A percentile compares a stretch with the other conserved stretches of the same genome.
Conservation (phyloP, 2,329 filamentous ascomycete species). For the Trichophyton benhamiae region DNA sequence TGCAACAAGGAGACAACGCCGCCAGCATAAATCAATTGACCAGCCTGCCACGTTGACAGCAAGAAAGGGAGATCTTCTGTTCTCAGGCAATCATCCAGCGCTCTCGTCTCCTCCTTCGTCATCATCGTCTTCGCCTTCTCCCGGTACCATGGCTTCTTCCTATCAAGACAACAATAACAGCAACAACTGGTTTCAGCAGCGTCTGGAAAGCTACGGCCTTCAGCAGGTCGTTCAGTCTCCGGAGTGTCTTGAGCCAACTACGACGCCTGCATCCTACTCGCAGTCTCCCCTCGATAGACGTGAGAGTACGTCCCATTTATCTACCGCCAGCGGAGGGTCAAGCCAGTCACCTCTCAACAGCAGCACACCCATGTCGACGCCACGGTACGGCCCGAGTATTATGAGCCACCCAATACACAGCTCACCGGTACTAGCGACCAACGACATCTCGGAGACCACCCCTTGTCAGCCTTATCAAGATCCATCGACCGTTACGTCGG, state of each 20-base stretch:
- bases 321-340: not conserved
- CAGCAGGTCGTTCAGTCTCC: slow-evolving; percentile 18
- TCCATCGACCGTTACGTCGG: slow-evolving; percentile 20
- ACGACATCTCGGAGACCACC: slow-evolving; percentile 18
- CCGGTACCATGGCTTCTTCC: slow-evolving; percentile 31
- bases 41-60: slow-evolving; percentile 23
- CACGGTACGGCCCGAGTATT: slow-evolving; percentile 23
- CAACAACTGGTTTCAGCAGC: slow-evolving; percentile 33
- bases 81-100: slow-evolving; percentile 39
- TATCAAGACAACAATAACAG: slow-evolving; percentile 23
- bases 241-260: slow-evolving; percentile 10
- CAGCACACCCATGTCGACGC: slow-evolving; percentile 18
- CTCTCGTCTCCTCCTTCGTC: not conserved
- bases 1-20: slow-evolving; percentile 24
- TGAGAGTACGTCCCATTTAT: not conserved
- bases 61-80: slow-evolving; percentile 32
- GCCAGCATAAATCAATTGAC: slow-evolving; percentile 30
- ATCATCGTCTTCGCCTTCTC: slow-evolving; percentile 22
- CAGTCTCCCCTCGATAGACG: not conserved
- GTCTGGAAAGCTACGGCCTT: slow-evolving; percentile 42
- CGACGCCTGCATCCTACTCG: not conserved
- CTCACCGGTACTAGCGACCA: slow-evolving; percentile 24
- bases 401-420: slow-evolving; percentile 24
- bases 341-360: not conserved
- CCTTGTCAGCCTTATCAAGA: slow-evolving; percentile 18